These are phyloP conservation scores for Helenozyma rhizophorensis DNA, from an alignment of 805 yeast genomes.

Conservation along the genomic window DNA sequence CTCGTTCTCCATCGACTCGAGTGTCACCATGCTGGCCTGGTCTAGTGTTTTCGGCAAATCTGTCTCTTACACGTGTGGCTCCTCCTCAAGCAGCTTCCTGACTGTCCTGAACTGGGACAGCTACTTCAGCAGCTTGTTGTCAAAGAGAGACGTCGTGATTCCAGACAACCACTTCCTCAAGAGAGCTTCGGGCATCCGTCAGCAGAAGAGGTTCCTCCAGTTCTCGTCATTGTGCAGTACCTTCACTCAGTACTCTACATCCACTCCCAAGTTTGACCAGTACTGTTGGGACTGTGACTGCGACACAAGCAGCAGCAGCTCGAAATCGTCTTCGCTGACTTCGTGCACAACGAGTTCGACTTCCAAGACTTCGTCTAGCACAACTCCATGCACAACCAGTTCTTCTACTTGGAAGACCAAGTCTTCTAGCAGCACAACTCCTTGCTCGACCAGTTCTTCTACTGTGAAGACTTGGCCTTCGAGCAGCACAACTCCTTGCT, in stretches of 20 bases:
- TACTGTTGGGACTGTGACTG: slow-evolving; percentile 8
- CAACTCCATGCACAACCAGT: not conserved
- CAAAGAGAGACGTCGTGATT: slow-evolving; percentile 5
- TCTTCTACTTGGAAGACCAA: no score
- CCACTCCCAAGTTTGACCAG: slow-evolving; percentile 3
- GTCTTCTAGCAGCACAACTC: not conserved
- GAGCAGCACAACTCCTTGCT: slow-evolving; percentile 1
- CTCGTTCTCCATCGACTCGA: slow-evolving; percentile 1
- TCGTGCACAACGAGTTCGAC: not conserved
- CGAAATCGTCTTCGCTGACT: not conserved
- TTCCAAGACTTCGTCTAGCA: not conserved
- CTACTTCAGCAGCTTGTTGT: not conserved
- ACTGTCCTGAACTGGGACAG: slow-evolving; percentile 1
- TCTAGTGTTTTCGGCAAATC: not conserved
- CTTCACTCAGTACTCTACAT: slow-evolving; percentile 1
- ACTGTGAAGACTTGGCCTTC: slow-evolving; percentile 1
- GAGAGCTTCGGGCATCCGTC: not conserved
- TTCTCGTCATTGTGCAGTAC: slow-evolving; percentile 1
- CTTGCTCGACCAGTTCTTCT: not conserved
- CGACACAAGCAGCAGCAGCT: not conserved
- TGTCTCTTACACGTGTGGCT: slow-evolving; percentile 2
- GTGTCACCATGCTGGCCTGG: slow-evolving; percentile 4
- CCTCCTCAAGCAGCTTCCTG: not conserved
- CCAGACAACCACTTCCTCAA: slow-evolving; percentile 1
- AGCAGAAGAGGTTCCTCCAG: slow-evolving; percentile 4